phyloP scores from a whole-genome alignment of 108 stramenopile genomes.

The Nitzschia putrida region DNA sequence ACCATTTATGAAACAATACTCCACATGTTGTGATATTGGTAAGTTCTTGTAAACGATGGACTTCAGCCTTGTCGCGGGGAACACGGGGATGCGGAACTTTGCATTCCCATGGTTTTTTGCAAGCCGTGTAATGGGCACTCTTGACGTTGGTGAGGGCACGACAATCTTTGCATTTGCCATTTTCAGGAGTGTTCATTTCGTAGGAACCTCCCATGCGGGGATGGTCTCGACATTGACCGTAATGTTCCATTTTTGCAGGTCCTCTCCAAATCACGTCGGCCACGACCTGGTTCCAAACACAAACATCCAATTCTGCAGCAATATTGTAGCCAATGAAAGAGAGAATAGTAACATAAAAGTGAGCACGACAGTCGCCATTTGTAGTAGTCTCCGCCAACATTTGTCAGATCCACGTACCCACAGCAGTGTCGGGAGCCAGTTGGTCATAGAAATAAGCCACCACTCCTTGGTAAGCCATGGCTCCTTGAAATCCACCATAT shows the following conservation, averaged over 20 bases:
- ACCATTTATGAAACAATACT: conserved; percentile 58
- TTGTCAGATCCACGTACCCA: neutral
- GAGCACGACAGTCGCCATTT: neutral
- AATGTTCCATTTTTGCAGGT: conserved; percentile 51
- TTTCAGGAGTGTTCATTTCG: conserved; percentile 50
- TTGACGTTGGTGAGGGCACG: conserved; percentile 53
- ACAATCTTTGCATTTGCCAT: conserved; percentile 66
- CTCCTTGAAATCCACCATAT: conserved; percentile 73
- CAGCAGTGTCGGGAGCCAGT: conserved; percentile 47
- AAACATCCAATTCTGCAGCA: conserved; percentile 49
- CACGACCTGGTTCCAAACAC: conserved; percentile 51
- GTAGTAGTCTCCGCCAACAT: neutral
- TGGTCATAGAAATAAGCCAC: conserved; percentile 73
- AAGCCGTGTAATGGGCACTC: conserved; percentile 72
- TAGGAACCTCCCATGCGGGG: conserved; percentile 45
- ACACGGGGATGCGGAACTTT: conserved; percentile 50
- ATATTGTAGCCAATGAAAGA: neutral
- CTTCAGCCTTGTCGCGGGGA: conserved; percentile 52
- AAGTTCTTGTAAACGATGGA: conserved; percentile 59
- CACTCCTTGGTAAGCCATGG: conserved; percentile 77
- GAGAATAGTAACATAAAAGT: neutral
- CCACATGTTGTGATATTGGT: conserved; percentile 66
- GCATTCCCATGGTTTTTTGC: conserved; percentile 82
- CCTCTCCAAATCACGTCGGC: conserved; percentile 61
- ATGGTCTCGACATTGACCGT: conserved; percentile 65